Evolutionary conservation across 2,329 filamentous ascomycete species (phyloP), one percentile per base, ranked within the genome.

Genomic region (Colletotrichum lentis): DNA sequence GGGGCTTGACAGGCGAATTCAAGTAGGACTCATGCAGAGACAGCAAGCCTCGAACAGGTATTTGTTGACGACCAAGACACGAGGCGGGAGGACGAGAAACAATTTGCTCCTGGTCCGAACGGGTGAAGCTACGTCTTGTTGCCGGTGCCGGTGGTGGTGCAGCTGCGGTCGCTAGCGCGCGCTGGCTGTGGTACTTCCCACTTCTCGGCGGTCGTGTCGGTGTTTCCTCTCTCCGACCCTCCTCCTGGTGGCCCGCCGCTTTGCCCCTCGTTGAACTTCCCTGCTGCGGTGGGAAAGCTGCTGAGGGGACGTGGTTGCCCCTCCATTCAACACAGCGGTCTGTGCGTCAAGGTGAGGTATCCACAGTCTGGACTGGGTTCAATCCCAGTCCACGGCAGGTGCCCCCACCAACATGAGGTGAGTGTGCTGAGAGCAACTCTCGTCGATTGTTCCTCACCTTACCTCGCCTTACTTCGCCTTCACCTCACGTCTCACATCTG

Each of bases 31-130:
- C 52, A 69, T 66, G 66, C 66, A 65, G 55, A 60, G 37, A 67
- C 49, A 64, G 55, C 62, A 50, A 60, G 62, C 49, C 66, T 69
- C 62, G 61, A 43, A 39, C 49, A 60, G 61, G 43, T 55, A 61
- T 69, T 69, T 65, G 66, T 69, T 69, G 66, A 66, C 65, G 61
- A 59, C 44, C 57, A 43, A 60, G 65, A 57, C 62, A 61, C 55
- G 66, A 65, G 62, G 66, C 46, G 50, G 27, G 31, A 60, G 50
- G 49, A 43, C 54, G 62, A 46, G 37, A 60, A 56, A 61, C 56
- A 59, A 69, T 69, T 65, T 66, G 66, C 56, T 69, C 57, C 37
- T 62, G 46, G 3, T 16, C 57, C 35, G 50, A 50, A 49, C 57
- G 16, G 50, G 35, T 52, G 46, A 60, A 60, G 56, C 43, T 47